These are phyloP conservation scores for Delonix regia DNA, from an alignment of 306 rosid species.

Conservation along the genomic window DNA sequence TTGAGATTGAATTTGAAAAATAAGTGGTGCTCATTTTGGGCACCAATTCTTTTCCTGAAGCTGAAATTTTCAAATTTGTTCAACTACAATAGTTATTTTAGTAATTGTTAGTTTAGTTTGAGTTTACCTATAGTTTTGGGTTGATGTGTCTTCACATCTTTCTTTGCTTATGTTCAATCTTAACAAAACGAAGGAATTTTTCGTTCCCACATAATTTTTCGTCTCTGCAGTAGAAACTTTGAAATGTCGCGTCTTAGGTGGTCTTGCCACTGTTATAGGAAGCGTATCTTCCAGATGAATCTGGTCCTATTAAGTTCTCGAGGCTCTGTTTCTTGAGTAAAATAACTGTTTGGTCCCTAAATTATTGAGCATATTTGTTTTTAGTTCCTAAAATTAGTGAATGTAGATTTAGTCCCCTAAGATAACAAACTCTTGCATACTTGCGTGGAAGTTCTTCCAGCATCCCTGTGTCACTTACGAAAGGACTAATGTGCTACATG, in stretches of 20 bases:
- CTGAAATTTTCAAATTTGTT: neutral
- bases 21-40: neutral
- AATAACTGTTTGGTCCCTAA: neutral
- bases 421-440: neutral
- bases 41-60: neutral
- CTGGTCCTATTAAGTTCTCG: neutral
- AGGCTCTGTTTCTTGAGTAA: neutral
- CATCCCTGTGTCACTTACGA: neutral
- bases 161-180: neutral
- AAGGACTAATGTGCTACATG: neutral
- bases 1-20: neutral
- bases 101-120: neutral
- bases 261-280: neutral
- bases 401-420: neutral
- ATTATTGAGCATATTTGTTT: neutral
- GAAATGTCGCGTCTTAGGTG: neutral
- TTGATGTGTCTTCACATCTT: neutral
- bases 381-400: neutral
- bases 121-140: neutral
- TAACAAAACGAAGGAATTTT: neutral
- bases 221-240: neutral
- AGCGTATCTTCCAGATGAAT: neutral
- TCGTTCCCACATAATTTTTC: neutral
- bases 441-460: neutral
- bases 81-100: neutral